Evolutionary conservation across 192 early-diverging fungal species (phyloP), one percentile per base, ranked within the genome.

Genomic region (Backusella westeae): DNA sequence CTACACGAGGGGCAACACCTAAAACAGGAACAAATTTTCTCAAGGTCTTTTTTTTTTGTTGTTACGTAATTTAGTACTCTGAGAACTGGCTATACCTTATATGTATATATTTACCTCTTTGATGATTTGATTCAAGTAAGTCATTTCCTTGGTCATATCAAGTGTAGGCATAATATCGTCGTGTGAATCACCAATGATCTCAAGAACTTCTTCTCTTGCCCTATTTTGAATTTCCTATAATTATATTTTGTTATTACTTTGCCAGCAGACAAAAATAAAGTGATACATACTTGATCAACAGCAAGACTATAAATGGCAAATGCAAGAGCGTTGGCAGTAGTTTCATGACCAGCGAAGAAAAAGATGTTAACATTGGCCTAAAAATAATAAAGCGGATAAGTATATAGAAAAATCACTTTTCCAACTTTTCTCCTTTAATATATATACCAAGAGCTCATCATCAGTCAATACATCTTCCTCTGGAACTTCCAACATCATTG

Each of bases 301-400:
- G 88, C 89, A 17, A 90, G 80, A 67, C 84, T 80, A 56, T 82
- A 83, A 44, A 89, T 77, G 34, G 84, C 41, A 70, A 81, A 82
- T 6, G 87, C 77, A 46, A 91, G 83, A 59, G 88, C 81, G 68
- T 84, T 86, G 32, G 89, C 86, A 6, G 87, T 90, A 36, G 87
- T 90, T 68, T 90, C 88, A 53, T 88, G 84, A 63, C 87, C 67
- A 19, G 67, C 35, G n/a, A 68, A 35, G 34, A 35, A 68, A 68
- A 68, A 68, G 19, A 68, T 63, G 12, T 29, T 29, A 29, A 63
- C 56, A 29, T 63, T 63, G 56, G 56, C 56, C 56, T 63, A 63
- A 8, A 32, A 41, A 15, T 26, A 23, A 35, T 75, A 26, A 26
- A 7, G 35, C 6, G 34, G 9, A 52, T 59, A 23, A 12, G 23